These are phyloP conservation scores for Pascua guehoae DNA, from an alignment of 1,284 basidiomycete genomes.

Conservation along the genomic window DNA sequence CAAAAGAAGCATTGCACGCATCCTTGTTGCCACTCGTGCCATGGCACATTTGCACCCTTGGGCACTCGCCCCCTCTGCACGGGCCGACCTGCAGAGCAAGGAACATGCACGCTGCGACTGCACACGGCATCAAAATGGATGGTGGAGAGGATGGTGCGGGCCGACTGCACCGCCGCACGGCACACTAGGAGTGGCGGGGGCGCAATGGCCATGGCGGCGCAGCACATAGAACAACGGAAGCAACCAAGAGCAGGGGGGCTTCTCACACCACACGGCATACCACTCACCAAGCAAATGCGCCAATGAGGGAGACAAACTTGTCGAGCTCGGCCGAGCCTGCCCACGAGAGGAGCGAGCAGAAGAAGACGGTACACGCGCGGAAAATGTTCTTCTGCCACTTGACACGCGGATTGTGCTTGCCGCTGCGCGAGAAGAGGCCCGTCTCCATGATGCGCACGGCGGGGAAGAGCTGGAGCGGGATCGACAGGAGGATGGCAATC, in stretches of 20 bases:
- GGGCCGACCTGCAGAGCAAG: no score
- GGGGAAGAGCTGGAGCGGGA: constrained; percentile 94
- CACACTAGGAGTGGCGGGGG: no score
- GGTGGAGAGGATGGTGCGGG: no score
- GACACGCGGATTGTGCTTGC: constrained; percentile 60
- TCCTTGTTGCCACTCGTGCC: no score
- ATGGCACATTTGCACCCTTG: no score
- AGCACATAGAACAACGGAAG: background rate
- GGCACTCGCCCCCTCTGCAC: no score
- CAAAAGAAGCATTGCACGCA: no score
- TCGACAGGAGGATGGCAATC: constrained; percentile 89
- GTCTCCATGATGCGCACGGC: constrained; percentile 97
- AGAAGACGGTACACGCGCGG: constrained; percentile 69
- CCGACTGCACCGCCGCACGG: no score
- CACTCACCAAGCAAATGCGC: constrained; percentile 86
- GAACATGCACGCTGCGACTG: no score
- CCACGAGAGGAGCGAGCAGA: constrained; percentile 75
- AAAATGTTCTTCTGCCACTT: constrained; percentile 90
- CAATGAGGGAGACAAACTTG: constrained; percentile 93
- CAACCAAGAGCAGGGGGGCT: no score
- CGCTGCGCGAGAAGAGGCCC: constrained; percentile 77
- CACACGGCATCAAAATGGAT: no score
- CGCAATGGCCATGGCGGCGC: background rate
- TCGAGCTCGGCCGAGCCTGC: constrained; percentile 85
- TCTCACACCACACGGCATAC: no score